Percentiles rank a stretch among this genome's conserved stretches.
Evolutionary conservation across 306 rosid species (phyloP).

Genomic region (Prunus campanulata): DNA sequence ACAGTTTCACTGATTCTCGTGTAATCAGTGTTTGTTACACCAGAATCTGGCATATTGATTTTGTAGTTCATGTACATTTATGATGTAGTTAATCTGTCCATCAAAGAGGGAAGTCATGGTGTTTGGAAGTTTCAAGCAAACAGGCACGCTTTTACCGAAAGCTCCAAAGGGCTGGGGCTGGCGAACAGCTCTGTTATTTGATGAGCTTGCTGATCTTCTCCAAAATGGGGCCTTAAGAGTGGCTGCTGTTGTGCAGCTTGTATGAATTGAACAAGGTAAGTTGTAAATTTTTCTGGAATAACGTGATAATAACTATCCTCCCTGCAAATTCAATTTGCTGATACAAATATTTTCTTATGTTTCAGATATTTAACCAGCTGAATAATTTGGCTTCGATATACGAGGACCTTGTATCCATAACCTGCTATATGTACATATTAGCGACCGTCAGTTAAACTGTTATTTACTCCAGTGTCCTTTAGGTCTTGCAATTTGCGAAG

Average conservation of each 20-base stretch:
- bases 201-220: conserved; percentile 85
- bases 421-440: conserved; percentile 4
- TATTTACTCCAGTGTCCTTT: not conserved
- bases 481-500: not conserved
- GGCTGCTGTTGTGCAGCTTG: conserved; percentile 90
- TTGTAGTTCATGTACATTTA: conserved; percentile 13
- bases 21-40: not conserved
- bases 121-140: conserved; percentile 86
- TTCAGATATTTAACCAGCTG: conserved; percentile 18
- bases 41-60: conserved; percentile 12
- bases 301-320: conserved; percentile 12
- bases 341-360: not conserved
- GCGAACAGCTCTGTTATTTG: conserved; percentile 88
- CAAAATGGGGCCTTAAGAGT: conserved; percentile 88
- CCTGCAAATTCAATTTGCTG: conserved; percentile 15
- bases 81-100: conserved; percentile 75
- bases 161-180: conserved; percentile 99
- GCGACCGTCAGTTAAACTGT: not conserved
- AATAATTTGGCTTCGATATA: not conserved
- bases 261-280: conserved; percentile 36
- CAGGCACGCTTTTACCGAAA: conserved; percentile 95
- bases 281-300: not conserved
- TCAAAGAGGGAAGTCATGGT: conserved; percentile 92
- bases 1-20: not conserved
- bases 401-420: not conserved